Conservation (phyloP, 163 green algal genomes). For the Scenedesmus sp. region DNA sequence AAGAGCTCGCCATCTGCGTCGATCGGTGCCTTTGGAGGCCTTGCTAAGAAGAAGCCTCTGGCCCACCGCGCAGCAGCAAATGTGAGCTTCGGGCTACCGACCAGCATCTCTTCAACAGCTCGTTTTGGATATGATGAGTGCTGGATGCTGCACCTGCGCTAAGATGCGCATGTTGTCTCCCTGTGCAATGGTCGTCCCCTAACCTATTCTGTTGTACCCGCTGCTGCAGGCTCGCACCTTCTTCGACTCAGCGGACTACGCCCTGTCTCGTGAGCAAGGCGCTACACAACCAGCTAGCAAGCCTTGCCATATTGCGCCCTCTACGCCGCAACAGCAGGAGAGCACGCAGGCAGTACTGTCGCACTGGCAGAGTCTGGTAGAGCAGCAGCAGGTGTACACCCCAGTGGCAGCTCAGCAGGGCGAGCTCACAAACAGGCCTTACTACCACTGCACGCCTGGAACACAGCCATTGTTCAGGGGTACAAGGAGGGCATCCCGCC, state of each 20-base stretch:
- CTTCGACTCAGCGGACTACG: background rate
- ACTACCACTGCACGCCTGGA: background rate
- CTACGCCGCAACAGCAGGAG: constrained; percentile 1
- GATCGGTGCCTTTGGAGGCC: background rate
- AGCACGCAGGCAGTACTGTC: background rate
- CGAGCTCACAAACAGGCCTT: background rate
- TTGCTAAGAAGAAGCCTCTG: background rate
- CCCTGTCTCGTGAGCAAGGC: background rate
- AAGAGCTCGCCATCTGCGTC: background rate
- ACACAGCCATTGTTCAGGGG: constrained; percentile 3
- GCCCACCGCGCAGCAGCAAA: constrained; percentile 1
- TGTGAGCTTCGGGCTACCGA: background rate
- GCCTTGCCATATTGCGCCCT: background rate
- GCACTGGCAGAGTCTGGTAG: background rate
- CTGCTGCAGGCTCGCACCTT: constrained; percentile 4
- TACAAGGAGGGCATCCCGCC: background rate
- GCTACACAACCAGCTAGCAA: background rate
- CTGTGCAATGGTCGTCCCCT: background rate
- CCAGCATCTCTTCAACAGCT: background rate
- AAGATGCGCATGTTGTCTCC: background rate
- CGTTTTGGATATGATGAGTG: no score
- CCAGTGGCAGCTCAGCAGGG: background rate
- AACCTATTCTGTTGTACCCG: background rate
- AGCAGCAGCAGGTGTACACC: background rate
- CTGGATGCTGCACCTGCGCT: no score